These are phyloP conservation scores for Boletellus sp. DNA, from an alignment of 1,284 basidiomycete species.

Conservation along the genomic window DNA sequence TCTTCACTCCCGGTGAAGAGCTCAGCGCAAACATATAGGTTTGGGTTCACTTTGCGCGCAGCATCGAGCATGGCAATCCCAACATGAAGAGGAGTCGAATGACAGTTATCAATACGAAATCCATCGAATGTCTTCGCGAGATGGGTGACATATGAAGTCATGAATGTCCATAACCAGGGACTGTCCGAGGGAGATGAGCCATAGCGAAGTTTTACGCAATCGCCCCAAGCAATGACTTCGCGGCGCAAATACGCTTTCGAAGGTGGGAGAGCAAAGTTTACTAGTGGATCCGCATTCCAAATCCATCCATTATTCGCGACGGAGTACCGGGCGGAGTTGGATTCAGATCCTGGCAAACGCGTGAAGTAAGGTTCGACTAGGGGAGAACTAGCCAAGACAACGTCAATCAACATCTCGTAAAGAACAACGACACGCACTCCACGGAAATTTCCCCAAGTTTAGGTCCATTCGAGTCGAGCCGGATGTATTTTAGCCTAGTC, in stretches of 20 bases:
- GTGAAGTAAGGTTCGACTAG: constrained; percentile 91
- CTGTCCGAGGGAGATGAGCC: constrained; percentile 77
- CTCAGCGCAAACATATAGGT: constrained; percentile 95
- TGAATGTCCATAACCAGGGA: constrained; percentile 94
- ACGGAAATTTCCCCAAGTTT: constrained; percentile 78
- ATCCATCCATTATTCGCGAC: constrained; percentile 99
- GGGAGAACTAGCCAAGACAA: constrained; percentile 52
- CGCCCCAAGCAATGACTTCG: constrained; percentile 96
- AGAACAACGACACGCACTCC: constrained; percentile 42
- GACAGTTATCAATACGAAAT: constrained; percentile 97
- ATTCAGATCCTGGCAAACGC: constrained; percentile 59
- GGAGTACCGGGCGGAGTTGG: constrained; percentile 70
- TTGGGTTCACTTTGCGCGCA: constrained; percentile 83
- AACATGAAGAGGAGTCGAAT: constrained; percentile 93
- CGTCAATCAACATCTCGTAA: constrained; percentile 8
- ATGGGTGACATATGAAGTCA: constrained; percentile 80
- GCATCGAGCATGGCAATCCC: constrained; percentile 91
- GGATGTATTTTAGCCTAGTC: constrained; percentile 75
- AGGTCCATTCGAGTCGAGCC: constrained; percentile 81
- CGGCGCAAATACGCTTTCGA: constrained; percentile 96
- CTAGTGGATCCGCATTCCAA: constrained; percentile 92
- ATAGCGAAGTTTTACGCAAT: constrained; percentile 97
- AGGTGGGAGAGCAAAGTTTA: constrained; percentile 91
- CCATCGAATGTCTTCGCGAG: constrained; percentile 88
- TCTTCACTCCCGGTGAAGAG: constrained; percentile 95